These are phyloP conservation scores for Knufia petricola DNA, from an alignment of 2,329 filamentous ascomycete genomes.

Conservation along the genomic window DNA sequence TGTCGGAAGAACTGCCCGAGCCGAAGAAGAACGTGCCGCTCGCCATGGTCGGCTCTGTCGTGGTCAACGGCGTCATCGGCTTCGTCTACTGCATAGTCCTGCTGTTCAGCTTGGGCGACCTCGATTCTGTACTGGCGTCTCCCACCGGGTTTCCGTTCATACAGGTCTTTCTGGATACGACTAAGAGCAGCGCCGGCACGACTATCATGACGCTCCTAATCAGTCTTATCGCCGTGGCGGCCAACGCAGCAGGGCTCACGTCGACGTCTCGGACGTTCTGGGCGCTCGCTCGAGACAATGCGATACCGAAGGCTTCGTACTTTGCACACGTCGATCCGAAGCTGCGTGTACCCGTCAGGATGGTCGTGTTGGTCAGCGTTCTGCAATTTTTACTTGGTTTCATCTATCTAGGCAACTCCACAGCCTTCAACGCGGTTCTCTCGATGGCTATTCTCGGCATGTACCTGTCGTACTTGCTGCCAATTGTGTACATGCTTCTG, in stretches of 20 bases:
- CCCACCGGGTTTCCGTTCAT: conserved; percentile 41
- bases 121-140: conserved; percentile 31
- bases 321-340: conserved; percentile 14
- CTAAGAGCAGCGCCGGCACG: conserved; percentile 36
- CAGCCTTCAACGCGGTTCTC: conserved; percentile 23
- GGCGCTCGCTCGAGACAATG: conserved; percentile 37
- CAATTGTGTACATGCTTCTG: conserved; percentile 8
- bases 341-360: conserved; percentile 23
- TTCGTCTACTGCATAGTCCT: conserved; percentile 38
- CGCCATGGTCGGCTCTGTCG: conserved; percentile 39
- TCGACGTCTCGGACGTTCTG: conserved; percentile 30
- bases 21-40: conserved; percentile 39
- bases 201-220: conserved; percentile 3
- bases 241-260: conserved; percentile 26
- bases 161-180: conserved; percentile 42
- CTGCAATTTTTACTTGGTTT: conserved; percentile 19
- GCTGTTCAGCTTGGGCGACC: conserved; percentile 36
- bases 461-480: conserved; percentile 20
- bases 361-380: conserved; percentile 20
- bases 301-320: conserved; percentile 26
- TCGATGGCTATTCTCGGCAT: conserved; percentile 17
- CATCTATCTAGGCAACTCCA: conserved; percentile 22
- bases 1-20: conserved; percentile 41
- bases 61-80: conserved; percentile 40
- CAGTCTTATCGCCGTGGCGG: conserved; percentile 24